Evolutionary conservation across 2,329 filamentous ascomycete genomes (phyloP), one percentile per base, ranked within the genome.

Genomic region (Aspergillus calidoustus): DNA sequence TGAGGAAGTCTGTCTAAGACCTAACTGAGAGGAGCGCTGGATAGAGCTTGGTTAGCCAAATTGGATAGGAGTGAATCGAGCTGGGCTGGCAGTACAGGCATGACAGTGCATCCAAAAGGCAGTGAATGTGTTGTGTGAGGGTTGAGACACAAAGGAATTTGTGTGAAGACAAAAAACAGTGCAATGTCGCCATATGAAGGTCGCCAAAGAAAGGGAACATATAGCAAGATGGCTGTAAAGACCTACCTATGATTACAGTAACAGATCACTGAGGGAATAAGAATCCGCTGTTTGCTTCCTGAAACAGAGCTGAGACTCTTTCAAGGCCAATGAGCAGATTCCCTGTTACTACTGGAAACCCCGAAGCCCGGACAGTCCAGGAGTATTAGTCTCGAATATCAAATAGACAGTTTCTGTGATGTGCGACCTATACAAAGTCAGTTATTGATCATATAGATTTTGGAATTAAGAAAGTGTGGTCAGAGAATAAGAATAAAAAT

Each of bases 391-490:
- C 53, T 47, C 44, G 9, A 31, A 50, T 47, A 30, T 41, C n/a
- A 57, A 46, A 54, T 44, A 48, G 55, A 43, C n/a, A 56, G 44
- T 50, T 28, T 54, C 54, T 31, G 51, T n/a, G 47, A 48, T 53
- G 34, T 65, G 63, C 61, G 51, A 43, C 57, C 63, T 64, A 47
- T 63, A 47, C 46, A 49, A 15, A 61, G 56, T 66, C 57, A 66
- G 64, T 60, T n/a, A 31, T 51, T 15, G 17, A 3, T 22, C 41
- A 43, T 43, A 15, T 25, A 11, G 34, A 19, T 59, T 49, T 34
- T 28, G 13, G 7, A 49, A 30, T 30, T n/a, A 44, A 23, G 41
- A 7, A 28, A 15, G 31, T 41, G 34, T 9, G 7, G 8, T 13
- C 15, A 6, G 25, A 54, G 15, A 25, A 46, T 22, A 7, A 11